Percentiles rank a stretch among this genome's conserved stretches.
Conservation (phyloP, 441 rosid genomes). For the Eruca vesicaria region DNA sequence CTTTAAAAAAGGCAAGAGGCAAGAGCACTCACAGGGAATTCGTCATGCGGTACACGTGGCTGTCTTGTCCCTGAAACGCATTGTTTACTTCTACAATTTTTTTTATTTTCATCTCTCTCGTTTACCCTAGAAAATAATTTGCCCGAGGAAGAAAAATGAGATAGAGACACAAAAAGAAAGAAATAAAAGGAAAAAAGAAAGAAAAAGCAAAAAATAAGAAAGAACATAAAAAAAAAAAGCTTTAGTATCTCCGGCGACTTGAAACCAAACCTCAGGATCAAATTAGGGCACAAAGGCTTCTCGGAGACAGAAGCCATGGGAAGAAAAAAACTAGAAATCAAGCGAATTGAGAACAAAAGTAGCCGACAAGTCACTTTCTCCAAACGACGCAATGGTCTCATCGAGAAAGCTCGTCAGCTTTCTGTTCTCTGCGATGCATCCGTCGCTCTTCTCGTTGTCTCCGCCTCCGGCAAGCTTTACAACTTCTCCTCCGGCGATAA, state of each 20-base stretch:
- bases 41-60: constrained; percentile 21
- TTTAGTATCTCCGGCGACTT: constrained; percentile 29
- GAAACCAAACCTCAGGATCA: constrained; percentile 6
- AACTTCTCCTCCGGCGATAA: constrained; percentile 27
- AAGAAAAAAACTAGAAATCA: constrained; percentile 45
- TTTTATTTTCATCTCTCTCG: constrained; percentile 13
- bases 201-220: neutral
- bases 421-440: constrained; percentile 28
- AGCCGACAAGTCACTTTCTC: constrained; percentile 58
- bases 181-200: neutral
- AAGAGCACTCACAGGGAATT: neutral
- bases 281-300: constrained; percentile 21
- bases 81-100: neutral
- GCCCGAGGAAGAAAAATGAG: constrained; percentile 4
- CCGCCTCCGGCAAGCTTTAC: constrained; percentile 27
- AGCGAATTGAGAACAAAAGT: constrained; percentile 54
- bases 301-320: constrained; percentile 40
- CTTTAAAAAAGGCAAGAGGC: neutral
- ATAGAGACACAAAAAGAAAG: constrained; percentile 17
- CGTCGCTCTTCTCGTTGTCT: constrained; percentile 18
- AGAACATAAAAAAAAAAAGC: neutral
- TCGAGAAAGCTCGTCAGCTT: constrained; percentile 35
- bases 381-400: constrained; percentile 39
- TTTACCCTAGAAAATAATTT: constrained; percentile 1
- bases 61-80: neutral